Conservation (phyloP, 495 filamentous ascomycete genomes). For the Aspergillus diversus region DNA sequence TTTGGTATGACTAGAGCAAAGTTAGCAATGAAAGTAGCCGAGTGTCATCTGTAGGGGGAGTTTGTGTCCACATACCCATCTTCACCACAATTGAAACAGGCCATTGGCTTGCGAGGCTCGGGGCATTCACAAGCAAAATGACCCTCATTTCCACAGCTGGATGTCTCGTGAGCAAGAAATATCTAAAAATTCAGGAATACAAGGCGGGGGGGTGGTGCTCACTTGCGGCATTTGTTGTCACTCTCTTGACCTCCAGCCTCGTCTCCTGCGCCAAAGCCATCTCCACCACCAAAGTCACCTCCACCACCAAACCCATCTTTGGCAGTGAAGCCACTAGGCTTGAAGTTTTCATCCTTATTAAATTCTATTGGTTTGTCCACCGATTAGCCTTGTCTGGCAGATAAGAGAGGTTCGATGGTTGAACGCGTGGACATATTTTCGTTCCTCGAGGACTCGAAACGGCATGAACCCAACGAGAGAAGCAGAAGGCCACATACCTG, state of each 20-base stretch:
- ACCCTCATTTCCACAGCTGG: slow-evolving; percentile 55
- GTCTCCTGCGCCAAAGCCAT: slow-evolving; percentile 19
- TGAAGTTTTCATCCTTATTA: slow-evolving; percentile 24
- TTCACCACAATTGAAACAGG: slow-evolving; percentile 82
- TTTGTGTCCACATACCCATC: slow-evolving; percentile 57
- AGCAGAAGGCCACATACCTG: slow-evolving; percentile 10
- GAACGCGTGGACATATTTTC: not conserved
- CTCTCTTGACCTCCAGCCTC: slow-evolving; percentile 19
- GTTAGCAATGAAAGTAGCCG: slow-evolving; percentile 18
- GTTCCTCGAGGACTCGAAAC: not conserved
- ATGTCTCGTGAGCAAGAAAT: not conserved
- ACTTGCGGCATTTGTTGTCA: slow-evolving; percentile 52
- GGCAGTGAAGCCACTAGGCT: slow-evolving; percentile 15
- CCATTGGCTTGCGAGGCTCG: slow-evolving; percentile 49
- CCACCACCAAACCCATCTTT: slow-evolving; percentile 10
- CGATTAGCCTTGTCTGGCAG: not conserved
- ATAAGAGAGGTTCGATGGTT: not conserved
- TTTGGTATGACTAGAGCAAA: slow-evolving; percentile 58
- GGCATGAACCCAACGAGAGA: not conserved
- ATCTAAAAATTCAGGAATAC: not conserved
- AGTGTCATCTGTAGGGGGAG: not conserved
- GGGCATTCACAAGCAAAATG: slow-evolving; percentile 65
- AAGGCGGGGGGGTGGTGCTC: slow-evolving; percentile 27
- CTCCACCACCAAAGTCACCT: slow-evolving; percentile 10
- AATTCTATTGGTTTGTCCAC: not conserved